phyloP scores from a whole-genome alignment of 345 rosid genomes.

The Syzygium aqueum region DNA sequence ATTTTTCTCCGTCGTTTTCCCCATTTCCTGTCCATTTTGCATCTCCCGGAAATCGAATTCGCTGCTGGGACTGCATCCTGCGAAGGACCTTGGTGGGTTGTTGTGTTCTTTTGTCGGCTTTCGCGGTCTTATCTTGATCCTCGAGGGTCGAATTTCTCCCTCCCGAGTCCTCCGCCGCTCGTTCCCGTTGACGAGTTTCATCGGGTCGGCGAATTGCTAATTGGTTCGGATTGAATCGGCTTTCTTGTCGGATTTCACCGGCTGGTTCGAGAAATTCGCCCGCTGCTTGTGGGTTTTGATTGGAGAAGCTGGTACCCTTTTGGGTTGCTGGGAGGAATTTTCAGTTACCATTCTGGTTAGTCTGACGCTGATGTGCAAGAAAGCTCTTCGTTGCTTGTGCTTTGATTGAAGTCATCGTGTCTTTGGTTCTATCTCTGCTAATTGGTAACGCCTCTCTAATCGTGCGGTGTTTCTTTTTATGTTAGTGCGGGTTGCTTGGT shows the following conservation, averaged over 20 bases:
- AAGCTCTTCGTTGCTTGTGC: not conserved
- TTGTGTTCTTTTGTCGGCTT: not conserved
- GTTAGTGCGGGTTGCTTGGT: not conserved
- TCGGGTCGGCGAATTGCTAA: not conserved
- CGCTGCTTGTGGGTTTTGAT: too few relatives aligned
- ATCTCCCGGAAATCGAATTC: not conserved
- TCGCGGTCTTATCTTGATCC: not conserved
- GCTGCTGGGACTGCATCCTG: not conserved
- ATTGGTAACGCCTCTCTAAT: not conserved
- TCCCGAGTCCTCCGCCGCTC: not conserved
- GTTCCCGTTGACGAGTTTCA: not conserved
- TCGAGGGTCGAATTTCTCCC: not conserved
- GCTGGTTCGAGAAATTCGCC: too few relatives aligned
- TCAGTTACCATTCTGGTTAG: too few relatives aligned
- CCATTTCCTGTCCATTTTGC: not conserved
- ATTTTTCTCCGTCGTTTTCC: not conserved
- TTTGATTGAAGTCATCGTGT: not conserved
- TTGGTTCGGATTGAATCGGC: too few relatives aligned
- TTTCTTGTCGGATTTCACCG: too few relatives aligned
- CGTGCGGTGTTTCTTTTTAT: not conserved
- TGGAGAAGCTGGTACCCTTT: too few relatives aligned
- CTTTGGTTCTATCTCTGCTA: not conserved
- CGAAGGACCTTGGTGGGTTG: not conserved
- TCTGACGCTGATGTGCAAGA: not conserved
- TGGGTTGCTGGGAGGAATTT: too few relatives aligned